A percentile compares a stretch with the other conserved stretches of the same genome.
phyloP scores from a whole-genome alignment of 1,284 basidiomycete genomes.

The Puccinia polysora region DNA sequence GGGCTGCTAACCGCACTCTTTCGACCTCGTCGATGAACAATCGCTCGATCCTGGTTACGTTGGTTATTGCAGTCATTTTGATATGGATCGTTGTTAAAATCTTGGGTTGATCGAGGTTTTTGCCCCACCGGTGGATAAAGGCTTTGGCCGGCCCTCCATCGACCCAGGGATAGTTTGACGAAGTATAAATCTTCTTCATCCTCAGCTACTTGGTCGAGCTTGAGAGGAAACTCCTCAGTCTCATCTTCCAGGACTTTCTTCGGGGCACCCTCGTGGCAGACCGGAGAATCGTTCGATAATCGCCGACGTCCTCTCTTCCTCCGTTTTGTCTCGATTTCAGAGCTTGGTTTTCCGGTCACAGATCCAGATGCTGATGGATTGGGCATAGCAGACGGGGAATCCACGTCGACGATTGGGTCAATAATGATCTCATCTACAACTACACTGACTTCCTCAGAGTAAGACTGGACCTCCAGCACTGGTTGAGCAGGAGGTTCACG shows the following conservation, averaged over 20 bases:
- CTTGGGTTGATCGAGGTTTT: conserved; percentile 44
- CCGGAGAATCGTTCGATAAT: background rate
- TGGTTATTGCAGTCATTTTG: conserved; percentile 45
- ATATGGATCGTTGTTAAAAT: background rate
- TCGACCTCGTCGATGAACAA: conserved; percentile 3
- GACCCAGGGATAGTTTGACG: conserved; percentile 64
- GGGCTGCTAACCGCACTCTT: background rate
- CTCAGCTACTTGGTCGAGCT: conserved; percentile 59
- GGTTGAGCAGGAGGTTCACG: conserved; percentile 43
- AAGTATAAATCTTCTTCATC: conserved; percentile 92
- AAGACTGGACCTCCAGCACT: conserved; percentile 16
- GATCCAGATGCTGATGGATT: background rate
- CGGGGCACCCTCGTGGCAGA: background rate
- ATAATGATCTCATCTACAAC: conserved; percentile 25
- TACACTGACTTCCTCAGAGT: conserved; percentile 2
- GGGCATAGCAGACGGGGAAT: background rate
- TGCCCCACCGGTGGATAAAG: conserved; percentile 46
- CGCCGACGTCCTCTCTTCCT: conserved; percentile 11
- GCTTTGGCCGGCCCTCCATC: conserved; percentile 49
- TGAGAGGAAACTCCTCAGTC: conserved; percentile 45
- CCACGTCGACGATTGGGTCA: background rate
- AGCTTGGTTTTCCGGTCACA: too few species aligned
- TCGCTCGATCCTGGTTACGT: conserved; percentile 1
- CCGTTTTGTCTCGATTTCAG: background rate
- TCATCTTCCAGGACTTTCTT: conserved; percentile 36